A percentile compares a stretch with the other conserved stretches of the same genome.
These are phyloP conservation scores for Daedaleopsis nitida DNA, from an alignment of 768 basidiomycete genomes.

Conservation along the genomic window DNA sequence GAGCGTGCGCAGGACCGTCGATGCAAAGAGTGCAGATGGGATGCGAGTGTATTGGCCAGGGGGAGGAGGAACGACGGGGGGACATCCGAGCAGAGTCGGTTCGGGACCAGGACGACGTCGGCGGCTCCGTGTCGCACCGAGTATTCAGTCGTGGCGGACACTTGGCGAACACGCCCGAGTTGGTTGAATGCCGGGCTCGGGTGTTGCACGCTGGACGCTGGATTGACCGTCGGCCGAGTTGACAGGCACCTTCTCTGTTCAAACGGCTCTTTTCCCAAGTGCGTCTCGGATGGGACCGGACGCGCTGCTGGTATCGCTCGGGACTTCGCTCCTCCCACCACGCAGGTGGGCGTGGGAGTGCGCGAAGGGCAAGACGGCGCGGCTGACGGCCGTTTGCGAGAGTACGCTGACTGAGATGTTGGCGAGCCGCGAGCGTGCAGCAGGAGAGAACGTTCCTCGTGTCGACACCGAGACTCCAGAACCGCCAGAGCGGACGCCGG, in stretches of 20 bases:
- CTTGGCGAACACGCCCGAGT: neutral
- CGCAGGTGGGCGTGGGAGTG: neutral
- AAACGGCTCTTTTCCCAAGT: neutral
- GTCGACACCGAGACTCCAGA: neutral
- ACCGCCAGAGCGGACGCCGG: neutral
- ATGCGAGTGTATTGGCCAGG: too few species aligned
- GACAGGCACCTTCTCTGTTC: neutral
- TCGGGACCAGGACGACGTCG: too few species aligned
- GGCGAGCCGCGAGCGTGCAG: too few species aligned
- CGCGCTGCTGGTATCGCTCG: too few species aligned
- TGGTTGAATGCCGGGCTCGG: neutral
- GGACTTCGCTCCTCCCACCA: neutral
- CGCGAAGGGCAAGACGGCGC: neutral
- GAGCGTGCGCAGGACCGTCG: neutral
- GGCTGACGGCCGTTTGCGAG: too few species aligned
- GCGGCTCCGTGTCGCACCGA: too few species aligned
- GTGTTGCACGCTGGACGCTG: neutral
- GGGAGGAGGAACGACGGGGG: too few species aligned
- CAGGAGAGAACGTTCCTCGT: too few species aligned
- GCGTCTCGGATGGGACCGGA: too few species aligned
- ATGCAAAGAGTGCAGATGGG: too few species aligned
- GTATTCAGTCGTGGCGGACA: neutral
- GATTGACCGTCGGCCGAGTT: neutral
- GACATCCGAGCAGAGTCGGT: too few species aligned
- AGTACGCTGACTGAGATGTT: too few species aligned